Evolutionary conservation across 1,139 yeast species (phyloP), one percentile per base, ranked within the genome.

Genomic region (Saccharomycopsis phalli): DNA sequence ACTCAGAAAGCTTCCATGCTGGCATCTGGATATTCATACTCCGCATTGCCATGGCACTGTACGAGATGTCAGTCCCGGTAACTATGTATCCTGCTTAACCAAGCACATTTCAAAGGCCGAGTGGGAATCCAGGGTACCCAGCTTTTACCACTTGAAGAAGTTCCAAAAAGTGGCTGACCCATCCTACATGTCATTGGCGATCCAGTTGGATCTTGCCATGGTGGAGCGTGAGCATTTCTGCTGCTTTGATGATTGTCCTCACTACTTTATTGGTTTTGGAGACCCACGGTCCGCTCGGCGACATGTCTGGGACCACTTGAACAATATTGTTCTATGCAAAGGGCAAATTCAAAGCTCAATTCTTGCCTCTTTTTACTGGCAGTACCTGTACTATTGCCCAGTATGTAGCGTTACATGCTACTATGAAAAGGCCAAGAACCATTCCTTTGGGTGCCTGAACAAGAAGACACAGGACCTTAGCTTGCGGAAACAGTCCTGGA

Each of bases 171-270:
- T 8, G 10, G 11, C 37, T 14, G 31, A 34, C 17, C 18, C 28
- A 3, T 27, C 29, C 29, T 40, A 41, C 22, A 28, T 26, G 6
- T 30, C 25, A 18, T 37, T 43, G 32, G 44, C 44, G 5, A 11
- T 31, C 21, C 34, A 31, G 10, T 28, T 43, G 33, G 46, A 43
- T 20, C 13, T 26, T n/a, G 21, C 32, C 14, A 20, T 31, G n/a
- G 22, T 36, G 4, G 23, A 22, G 14, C 29, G 46, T 26, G 14
- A 18, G 14, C 21, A 32, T 14, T 43, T 40, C 26, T 43, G 46
- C 32, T 36, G 44, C 31, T 40, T 40, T 21, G 36, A 43, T 5
- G 34, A 32, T 5, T 43, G 46, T 16, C 45, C 41, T 5, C 38
- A 32, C 27, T 43, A 20, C 34, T 20, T 11, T 25, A 23, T 43